Evolutionary conservation across 441 rosid genomes (phyloP).

Genomic region (Rhodomyrtus psidioides): DNA sequence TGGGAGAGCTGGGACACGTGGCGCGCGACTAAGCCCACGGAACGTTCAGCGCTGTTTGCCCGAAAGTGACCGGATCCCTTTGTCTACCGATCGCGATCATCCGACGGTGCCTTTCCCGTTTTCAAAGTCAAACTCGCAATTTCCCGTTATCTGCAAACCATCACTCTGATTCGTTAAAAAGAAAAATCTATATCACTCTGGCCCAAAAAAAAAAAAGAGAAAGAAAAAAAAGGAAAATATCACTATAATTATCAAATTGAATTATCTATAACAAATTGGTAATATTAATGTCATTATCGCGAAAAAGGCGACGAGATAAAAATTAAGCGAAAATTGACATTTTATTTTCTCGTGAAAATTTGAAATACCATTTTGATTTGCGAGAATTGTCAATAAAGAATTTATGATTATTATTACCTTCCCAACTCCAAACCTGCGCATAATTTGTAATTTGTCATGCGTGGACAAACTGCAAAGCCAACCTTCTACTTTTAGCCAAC

Average conservation of each 20-base stretch:
- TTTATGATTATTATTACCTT: not conserved
- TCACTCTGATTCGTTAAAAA: not conserved
- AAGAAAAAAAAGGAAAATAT: not conserved
- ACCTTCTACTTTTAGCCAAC: not conserved
- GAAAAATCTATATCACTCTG: not conserved
- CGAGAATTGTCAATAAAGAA: not conserved
- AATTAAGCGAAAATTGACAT: too few relatives aligned
- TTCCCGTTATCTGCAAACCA: not conserved
- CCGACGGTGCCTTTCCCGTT: not conserved
- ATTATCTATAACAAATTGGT: too few relatives aligned
- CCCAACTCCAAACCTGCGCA: not conserved
- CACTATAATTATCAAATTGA: not conserved
- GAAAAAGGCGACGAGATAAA: too few relatives aligned
- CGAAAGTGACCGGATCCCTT: not conserved
- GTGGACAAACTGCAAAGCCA: not conserved
- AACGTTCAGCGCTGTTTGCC: not conserved
- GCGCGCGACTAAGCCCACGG: not conserved
- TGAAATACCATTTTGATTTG: not conserved
- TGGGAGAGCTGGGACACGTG: not conserved
- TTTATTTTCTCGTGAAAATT: fast-evolving
- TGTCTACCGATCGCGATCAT: not conserved
- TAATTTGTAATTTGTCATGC: not conserved
- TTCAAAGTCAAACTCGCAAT: not conserved
- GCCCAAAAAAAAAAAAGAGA: too few relatives aligned
- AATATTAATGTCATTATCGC: too few relatives aligned